These are phyloP conservation scores for Phytophthora brassicae DNA, from an alignment of 352 stramenopile species.

Conservation along the genomic window DNA sequence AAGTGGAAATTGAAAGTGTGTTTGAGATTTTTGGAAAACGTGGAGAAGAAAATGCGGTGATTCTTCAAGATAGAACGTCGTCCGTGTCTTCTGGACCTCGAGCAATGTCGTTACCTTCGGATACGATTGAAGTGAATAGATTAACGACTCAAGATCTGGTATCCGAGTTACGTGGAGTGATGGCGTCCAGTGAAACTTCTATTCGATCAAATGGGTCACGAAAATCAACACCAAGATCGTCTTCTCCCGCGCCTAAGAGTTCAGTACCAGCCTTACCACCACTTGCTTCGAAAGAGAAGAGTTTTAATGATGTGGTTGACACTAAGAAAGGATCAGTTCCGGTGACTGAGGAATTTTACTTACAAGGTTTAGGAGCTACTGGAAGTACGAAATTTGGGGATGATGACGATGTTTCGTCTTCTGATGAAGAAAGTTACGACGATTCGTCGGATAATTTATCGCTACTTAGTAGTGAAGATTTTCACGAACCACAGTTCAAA, in stretches of 20 bases:
- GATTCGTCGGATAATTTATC: conserved; percentile 40
- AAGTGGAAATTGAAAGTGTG: conserved; percentile 53
- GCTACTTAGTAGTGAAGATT: conserved; percentile 34
- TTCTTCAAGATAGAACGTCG: conserved; percentile 14
- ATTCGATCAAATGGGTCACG: conserved; percentile 27
- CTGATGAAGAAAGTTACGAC: conserved; percentile 40
- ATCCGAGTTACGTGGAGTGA: conserved; percentile 59
- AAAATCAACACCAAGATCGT: conserved; percentile 34
- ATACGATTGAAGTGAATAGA: conserved; percentile 8
- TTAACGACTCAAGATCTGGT: conserved; percentile 58
- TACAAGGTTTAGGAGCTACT: conserved; percentile 34
- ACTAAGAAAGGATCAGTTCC: too few relatives aligned
- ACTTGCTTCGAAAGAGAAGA: conserved; percentile 15
- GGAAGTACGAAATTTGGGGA: conserved; percentile 24
- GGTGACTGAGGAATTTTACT: conserved; percentile 24
- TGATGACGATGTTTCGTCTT: conserved; percentile 33
- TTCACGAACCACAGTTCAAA: conserved; percentile 31
- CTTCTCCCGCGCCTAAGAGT: conserved; percentile 22
- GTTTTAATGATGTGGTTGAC: too few relatives aligned
- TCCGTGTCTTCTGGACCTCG: conserved; percentile 14
- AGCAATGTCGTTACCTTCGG: conserved; percentile 24
- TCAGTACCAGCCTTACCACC: conserved; percentile 1
- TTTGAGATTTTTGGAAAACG: conserved; percentile 49
- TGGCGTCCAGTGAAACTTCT: conserved; percentile 64
- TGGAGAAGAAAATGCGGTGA: conserved; percentile 10